Percentiles rank a stretch among this genome's conserved stretches.
Evolutionary conservation across 192 early-diverging fungal genomes (phyloP).

Genomic region (Backusella liffmaniae): DNA sequence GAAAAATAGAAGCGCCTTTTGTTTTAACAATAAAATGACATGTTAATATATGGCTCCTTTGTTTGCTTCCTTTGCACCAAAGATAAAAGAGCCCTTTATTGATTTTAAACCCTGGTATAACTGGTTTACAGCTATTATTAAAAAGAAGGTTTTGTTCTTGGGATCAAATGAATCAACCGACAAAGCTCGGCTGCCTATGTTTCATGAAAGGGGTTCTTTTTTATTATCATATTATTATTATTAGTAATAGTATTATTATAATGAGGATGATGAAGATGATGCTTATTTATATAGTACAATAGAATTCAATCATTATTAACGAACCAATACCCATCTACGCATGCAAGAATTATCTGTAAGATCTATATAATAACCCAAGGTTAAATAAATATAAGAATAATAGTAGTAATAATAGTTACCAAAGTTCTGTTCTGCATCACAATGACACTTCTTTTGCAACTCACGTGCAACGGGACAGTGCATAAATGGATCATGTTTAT

Average conservation of each 20-base stretch:
- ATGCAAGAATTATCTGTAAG: constrained; percentile 12
- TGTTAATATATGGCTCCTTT: background rate
- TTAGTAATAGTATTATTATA: too few species aligned
- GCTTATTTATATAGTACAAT: background rate
- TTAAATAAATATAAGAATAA: background rate
- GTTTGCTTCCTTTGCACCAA: background rate
- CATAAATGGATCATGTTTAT: constrained; percentile 63
- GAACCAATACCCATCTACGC: constrained; percentile 7
- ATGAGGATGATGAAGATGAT: too few species aligned
- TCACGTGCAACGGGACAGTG: constrained; percentile 66
- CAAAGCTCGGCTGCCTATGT: too few species aligned
- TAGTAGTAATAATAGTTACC: constrained; percentile 32
- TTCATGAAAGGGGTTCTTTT: too few species aligned
- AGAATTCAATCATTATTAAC: background rate
- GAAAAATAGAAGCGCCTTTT: background rate
- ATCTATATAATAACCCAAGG: background rate
- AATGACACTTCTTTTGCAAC: constrained; percentile 49
- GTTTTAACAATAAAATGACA: background rate
- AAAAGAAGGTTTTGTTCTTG: too few species aligned
- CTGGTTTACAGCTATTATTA: too few species aligned
- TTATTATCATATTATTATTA: too few species aligned
- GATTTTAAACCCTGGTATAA: background rate
- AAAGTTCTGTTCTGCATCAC: constrained; percentile 50
- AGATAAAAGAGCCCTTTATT: background rate
- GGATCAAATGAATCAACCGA: too few species aligned